Conservation (phyloP, 1,284 basidiomycete genomes). For the Pseudozyma sp. region DNA sequence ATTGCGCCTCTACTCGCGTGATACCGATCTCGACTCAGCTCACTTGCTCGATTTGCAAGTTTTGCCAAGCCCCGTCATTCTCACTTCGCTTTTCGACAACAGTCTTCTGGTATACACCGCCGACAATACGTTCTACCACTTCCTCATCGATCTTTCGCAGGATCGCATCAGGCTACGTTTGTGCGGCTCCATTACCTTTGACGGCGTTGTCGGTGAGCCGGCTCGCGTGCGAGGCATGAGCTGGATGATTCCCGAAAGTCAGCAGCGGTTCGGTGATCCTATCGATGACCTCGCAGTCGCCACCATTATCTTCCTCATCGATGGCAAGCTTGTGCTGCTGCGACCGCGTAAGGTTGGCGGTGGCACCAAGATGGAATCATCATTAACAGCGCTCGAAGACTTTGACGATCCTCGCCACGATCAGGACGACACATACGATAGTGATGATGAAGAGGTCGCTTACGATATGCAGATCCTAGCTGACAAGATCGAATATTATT, state of each 20-base stretch:
- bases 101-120: slow-evolving; percentile 95
- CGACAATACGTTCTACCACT: slow-evolving; percentile 96
- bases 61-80: slow-evolving; percentile 73
- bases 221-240: slow-evolving; percentile 88
- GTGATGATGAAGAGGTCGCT: slow-evolving; percentile 85
- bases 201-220: slow-evolving; percentile 88
- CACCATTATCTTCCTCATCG: slow-evolving; percentile 94
- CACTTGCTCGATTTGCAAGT: slow-evolving; percentile 86
- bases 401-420: slow-evolving; percentile 30
- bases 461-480: slow-evolving; percentile 98
- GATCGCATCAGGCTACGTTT: slow-evolving; percentile 83
- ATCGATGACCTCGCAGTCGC: slow-evolving; percentile 92
- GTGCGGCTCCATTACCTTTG: slow-evolving; percentile 94
- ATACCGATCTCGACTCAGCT: slow-evolving; percentile 86
- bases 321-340: slow-evolving; percentile 88
- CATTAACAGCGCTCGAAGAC: slow-evolving; percentile 12
- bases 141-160: slow-evolving; percentile 85
- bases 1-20: slow-evolving; percentile 93
- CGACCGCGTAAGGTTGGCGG: slow-evolving; percentile 68
- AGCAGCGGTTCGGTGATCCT: slow-evolving; percentile 94
- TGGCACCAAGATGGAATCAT: slow-evolving; percentile 5
- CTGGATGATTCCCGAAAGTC: slow-evolving; percentile 94
- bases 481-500: slow-evolving; percentile 95
- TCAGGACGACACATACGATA: slow-evolving; percentile 5
- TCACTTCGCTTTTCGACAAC: slow-evolving; percentile 86